Evolutionary conservation across 352 stramenopile genomes (phyloP), one percentile per base, ranked within the genome.

Genomic region (Phytophthora idaei): DNA sequence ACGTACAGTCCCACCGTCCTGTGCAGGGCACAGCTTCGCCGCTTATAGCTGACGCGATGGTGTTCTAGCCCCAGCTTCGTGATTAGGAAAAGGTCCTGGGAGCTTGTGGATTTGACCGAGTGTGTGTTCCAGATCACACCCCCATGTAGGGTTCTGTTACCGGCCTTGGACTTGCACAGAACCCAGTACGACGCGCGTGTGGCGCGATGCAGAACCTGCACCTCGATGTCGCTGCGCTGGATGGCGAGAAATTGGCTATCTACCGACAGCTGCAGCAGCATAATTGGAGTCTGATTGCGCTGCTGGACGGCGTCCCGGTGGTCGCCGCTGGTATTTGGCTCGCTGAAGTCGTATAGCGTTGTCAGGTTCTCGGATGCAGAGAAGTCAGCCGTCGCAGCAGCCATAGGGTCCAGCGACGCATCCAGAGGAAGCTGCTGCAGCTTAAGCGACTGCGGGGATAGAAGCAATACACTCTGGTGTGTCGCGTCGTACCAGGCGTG

Each of bases 191-290:
- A 81, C 49, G 80, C 65, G 2, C 76, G 45, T 8, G 83, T 85
- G 25, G 61, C 42, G 21, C 79, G 64, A 29, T 80, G 73, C 7
- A 93, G 21, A 51, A 95, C 71, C 49, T 94, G 82, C 36, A 95
- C 83, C 63, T 95, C 85, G 42, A 94, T 86, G 57, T 95, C 87
- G 61, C 83, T 94, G 53, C 78, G 88, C 64, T 95, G 87, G 42
- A 95, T 67, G 5, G 83, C 85, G 28, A 95, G 63, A 42, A 87
- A 94, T 51, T 90, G 73, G 0, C 61, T 56, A 51, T 93, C 84
- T 2, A 90, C 71, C 28, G 87, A 95, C 15, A 95, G 57, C 31
- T 75, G 69, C 57, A 84, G 57, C 17, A 81, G 57, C 49, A 75
- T 53, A 21, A 87, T 71, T 2, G 64, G 66, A 9, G 77, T 51